Conservation (phyloP, 1,139 yeast genomes). For the Saccharomyces hybrid region DNA sequence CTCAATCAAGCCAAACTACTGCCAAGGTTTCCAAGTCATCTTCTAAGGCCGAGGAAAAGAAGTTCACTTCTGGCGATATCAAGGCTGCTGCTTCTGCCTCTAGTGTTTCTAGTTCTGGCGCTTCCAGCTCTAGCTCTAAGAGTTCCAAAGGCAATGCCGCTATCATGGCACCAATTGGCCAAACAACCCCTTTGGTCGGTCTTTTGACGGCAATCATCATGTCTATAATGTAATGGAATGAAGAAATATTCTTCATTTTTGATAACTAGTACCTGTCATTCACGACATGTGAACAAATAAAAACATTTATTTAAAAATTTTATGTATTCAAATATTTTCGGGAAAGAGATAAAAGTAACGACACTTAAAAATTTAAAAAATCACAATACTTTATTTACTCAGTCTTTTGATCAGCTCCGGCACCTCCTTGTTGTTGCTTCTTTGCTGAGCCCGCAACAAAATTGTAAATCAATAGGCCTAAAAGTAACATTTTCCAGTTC, state of each 20-base stretch:
- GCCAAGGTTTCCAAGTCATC: constrained; percentile 33
- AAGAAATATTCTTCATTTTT: neutral
- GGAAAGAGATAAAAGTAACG: neutral
- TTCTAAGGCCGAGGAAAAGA: constrained; percentile 28
- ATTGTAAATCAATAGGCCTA: constrained; percentile 25
- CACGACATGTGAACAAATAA: neutral
- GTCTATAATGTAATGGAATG: neutral
- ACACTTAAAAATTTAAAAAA: neutral
- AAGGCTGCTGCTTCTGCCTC: constrained; percentile 19
- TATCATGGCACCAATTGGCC: constrained; percentile 30
- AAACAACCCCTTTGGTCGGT: constrained; percentile 48
- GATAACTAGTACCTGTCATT: neutral
- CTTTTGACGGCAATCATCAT: constrained; percentile 44
- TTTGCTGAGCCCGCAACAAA: constrained; percentile 6
- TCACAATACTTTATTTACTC: neutral
- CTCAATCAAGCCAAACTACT: neutral
- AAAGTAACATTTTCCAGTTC: constrained; percentile 27
- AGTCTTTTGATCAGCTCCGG: neutral
- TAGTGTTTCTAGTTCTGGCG: constrained; percentile 1
- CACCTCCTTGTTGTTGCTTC: constrained; percentile 1
- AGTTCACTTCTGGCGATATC: constrained; percentile 17
- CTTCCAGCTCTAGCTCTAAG: constrained; percentile 5
- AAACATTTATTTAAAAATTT: neutral
- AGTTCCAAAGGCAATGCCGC: constrained; percentile 32
- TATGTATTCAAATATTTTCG: neutral